Percentiles rank a stretch among this genome's conserved stretches.
These are phyloP conservation scores for Talaromyces ruber DNA, from an alignment of 495 filamentous ascomycete genomes.

Conservation along the genomic window DNA sequence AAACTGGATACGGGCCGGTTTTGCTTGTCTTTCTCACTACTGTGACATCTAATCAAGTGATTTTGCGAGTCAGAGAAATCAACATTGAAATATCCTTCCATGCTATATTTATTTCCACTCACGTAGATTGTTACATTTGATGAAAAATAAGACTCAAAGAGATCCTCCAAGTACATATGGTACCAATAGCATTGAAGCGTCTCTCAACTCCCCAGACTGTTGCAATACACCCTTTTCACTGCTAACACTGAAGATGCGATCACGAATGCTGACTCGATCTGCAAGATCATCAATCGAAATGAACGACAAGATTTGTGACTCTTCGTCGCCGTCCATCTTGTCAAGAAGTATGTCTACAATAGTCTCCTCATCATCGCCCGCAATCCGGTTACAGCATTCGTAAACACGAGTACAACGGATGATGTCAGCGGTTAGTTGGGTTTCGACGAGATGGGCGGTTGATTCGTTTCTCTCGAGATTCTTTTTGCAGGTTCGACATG, in stretches of 20 bases:
- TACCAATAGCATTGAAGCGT: background rate
- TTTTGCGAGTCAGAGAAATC: background rate
- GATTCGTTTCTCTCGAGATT: too few relatives aligned
- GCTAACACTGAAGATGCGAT: background rate
- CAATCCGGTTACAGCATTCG: too few relatives aligned
- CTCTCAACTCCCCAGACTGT: background rate
- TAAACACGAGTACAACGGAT: too few relatives aligned
- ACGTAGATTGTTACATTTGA: background rate
- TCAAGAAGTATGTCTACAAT: too few relatives aligned
- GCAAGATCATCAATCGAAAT: too few relatives aligned
- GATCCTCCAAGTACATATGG: background rate
- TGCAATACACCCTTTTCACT: background rate
- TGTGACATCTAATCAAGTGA: background rate
- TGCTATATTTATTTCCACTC: background rate
- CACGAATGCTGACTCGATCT: too few relatives aligned
- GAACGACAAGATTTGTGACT: too few relatives aligned
- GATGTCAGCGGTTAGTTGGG: too few relatives aligned
- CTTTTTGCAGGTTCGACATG: too few relatives aligned
- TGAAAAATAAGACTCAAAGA: background rate
- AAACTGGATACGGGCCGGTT: background rate
- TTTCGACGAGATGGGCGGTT: too few relatives aligned
- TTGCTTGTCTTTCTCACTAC: background rate
- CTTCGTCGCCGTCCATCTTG: too few relatives aligned
- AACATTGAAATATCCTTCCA: background rate
- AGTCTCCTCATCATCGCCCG: too few relatives aligned